phyloP scores from a whole-genome alignment of 2,329 filamentous ascomycete species.

The Grosmannia huntii region DNA sequence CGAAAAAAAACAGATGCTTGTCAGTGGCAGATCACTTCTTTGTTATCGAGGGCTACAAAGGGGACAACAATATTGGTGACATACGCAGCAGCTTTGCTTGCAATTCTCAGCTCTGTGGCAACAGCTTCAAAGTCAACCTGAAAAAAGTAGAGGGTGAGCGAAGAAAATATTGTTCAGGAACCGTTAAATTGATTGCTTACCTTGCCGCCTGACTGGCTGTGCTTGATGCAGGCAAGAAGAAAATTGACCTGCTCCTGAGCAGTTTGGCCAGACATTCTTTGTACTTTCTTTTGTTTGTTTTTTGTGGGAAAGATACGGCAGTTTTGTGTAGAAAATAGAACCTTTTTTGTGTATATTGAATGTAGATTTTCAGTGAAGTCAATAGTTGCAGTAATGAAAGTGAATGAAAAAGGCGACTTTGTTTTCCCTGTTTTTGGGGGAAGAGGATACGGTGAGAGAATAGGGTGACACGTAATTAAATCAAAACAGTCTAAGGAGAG shows the following conservation, averaged over 20 bases:
- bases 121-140: slow-evolving; percentile 55
- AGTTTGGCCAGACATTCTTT: slow-evolving; percentile 19
- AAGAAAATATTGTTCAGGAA: not conserved
- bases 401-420: no score
- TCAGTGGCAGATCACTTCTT: not conserved
- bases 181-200: slow-evolving; percentile 23
- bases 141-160: not conserved
- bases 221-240: slow-evolving; percentile 51
- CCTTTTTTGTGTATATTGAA: no score
- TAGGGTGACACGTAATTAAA: no score
- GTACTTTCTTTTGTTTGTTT: not conserved
- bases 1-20: not conserved
- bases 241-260: slow-evolving; percentile 45
- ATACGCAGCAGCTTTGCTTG: slow-evolving; percentile 58
- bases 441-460: no score
- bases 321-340: no score
- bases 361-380: no score
- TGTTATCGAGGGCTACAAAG: not conserved
- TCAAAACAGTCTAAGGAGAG: no score
- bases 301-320: no score
- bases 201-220: slow-evolving; percentile 43
- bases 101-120: slow-evolving; percentile 49
- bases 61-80: slow-evolving; percentile 15
- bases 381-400: no score
- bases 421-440: no score